phyloP scores from a whole-genome alignment of 2,329 filamentous ascomycete species.

The Aureobasidium zeae region DNA sequence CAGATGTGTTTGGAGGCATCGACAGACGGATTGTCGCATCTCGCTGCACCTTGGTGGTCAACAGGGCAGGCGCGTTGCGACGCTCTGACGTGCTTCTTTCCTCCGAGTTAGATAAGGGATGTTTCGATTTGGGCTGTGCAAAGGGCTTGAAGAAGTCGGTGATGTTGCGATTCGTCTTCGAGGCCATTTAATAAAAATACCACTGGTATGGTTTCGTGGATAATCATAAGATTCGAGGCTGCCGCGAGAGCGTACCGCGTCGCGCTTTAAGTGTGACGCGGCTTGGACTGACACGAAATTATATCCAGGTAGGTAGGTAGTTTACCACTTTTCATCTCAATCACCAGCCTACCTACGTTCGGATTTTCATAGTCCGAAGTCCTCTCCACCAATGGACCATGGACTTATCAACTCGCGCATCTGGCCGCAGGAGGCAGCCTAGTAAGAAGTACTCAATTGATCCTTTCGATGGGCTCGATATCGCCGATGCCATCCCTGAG shows the following conservation, averaged over 20 bases:
- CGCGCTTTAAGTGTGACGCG: conserved; percentile 7
- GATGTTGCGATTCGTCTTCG: conserved; percentile 22
- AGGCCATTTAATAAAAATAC: conserved; percentile 1
- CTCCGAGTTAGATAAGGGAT: neutral
- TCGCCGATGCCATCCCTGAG: conserved; percentile 25
- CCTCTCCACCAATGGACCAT: neutral
- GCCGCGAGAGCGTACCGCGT: neutral
- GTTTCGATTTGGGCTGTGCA: conserved; percentile 22
- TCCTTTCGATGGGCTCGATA: conserved; percentile 28
- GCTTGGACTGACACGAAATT: neutral
- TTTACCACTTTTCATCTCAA: too few relatives aligned
- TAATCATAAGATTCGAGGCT: conserved; percentile 8
- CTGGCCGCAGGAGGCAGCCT: conserved; percentile 14
- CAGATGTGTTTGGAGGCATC: conserved; percentile 2
- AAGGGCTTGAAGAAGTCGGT: conserved; percentile 41
- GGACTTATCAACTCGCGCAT: conserved; percentile 13
- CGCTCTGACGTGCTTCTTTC: conserved; percentile 9
- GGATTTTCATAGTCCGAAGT: too few relatives aligned
- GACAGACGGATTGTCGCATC: conserved; percentile 22
- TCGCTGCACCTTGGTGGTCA: conserved; percentile 20
- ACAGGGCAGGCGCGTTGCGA: conserved; percentile 20
- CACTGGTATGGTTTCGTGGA: too few relatives aligned
- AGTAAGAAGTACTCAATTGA: conserved; percentile 28
- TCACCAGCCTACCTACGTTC: too few relatives aligned
- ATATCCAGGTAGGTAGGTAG: too few relatives aligned